These are phyloP conservation scores for Pachyrhizus erosus DNA, from an alignment of 306 rosid species.

Conservation along the genomic window DNA sequence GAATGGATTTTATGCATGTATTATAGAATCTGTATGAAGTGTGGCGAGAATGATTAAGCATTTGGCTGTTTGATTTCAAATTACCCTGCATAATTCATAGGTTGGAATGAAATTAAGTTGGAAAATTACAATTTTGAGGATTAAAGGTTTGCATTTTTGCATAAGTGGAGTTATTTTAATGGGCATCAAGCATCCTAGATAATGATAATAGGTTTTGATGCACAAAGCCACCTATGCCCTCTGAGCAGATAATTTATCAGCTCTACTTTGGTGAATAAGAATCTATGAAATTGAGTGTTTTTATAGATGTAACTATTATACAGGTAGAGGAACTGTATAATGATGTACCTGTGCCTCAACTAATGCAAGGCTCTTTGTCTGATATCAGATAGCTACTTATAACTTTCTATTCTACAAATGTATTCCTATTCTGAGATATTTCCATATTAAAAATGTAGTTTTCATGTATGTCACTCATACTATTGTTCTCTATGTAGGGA, in stretches of 20 bases:
- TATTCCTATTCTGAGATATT: neutral
- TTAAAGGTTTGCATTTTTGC: too few species aligned
- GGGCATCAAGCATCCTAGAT: too few species aligned
- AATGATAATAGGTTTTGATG: too few species aligned
- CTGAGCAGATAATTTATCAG: neutral
- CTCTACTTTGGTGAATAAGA: neutral
- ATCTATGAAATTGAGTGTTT: neutral
- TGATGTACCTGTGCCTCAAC: neutral
- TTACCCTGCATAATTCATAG: too few species aligned
- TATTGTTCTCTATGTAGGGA: slow-evolving; percentile 64
- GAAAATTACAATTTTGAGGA: too few species aligned
- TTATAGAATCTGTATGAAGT: too few species aligned
- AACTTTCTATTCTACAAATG: neutral
- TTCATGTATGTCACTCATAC: neutral
- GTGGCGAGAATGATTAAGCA: too few species aligned
- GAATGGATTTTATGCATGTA: too few species aligned
- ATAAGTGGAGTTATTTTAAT: too few species aligned
- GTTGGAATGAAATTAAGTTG: too few species aligned
- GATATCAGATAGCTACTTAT: slow-evolving; percentile 1
- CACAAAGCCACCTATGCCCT: too few species aligned
- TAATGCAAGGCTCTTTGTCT: slow-evolving; percentile 4
- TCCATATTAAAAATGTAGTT: slow-evolving; percentile 10
- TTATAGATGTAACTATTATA: neutral
- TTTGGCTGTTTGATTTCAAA: too few species aligned
- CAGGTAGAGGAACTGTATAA: neutral